Base-by-base conservation (phyloP, 2,329 filamentous ascomycete genomes). In the Aspergillus oerlinghausenensis region DNA sequence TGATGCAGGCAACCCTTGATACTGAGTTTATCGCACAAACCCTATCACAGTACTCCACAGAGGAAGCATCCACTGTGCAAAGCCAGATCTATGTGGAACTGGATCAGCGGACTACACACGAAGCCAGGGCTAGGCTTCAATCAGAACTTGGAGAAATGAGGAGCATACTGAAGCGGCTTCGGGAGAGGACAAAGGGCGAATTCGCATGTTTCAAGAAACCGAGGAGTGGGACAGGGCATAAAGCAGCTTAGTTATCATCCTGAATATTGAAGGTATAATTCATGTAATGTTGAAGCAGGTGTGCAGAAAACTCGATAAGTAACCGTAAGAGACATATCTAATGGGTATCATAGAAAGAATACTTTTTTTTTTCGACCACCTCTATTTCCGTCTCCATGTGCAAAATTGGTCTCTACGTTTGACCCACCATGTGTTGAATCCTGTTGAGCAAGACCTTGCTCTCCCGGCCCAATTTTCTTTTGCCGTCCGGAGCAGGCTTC, bases 11-110 rank as follows among this genome's bases (percentile, higher is more conserved):
- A 1, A 99, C 94, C 0, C 84, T 99, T 1, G 94, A 99, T 69
- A 92, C 97, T 1, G 94, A 99, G 74, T 97, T 99, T 70, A 87
- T 97, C 56, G 90, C 92, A 0, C 94, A 99, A 77, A 97, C 93
- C 4, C 82, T 99, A 35, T 89, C 85, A 59, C 88, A 92, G 64
- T 99, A 95, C 73, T 94, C 90, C 0, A 94, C 90, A 0, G 89
- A 96, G 56, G 83, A 85, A 51, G 90, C 92, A 3, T 86, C 86
- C 7, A 86, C 92, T 70, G 82, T 90, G 14, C 94, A 97, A 77
- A 88, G 88, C 65, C 86, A 92, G 71, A 93, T 99, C 50, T 99
- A 97, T 74, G 85, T 94, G 62, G 91, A 94, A 70, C 79, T 99
- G 17, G 94, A 99, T 71, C 83, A 85, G 58, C 86, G 92, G 51